Conservation (phyloP, 1,284 basidiomycete species). For the Ganoderma boninense region DNA sequence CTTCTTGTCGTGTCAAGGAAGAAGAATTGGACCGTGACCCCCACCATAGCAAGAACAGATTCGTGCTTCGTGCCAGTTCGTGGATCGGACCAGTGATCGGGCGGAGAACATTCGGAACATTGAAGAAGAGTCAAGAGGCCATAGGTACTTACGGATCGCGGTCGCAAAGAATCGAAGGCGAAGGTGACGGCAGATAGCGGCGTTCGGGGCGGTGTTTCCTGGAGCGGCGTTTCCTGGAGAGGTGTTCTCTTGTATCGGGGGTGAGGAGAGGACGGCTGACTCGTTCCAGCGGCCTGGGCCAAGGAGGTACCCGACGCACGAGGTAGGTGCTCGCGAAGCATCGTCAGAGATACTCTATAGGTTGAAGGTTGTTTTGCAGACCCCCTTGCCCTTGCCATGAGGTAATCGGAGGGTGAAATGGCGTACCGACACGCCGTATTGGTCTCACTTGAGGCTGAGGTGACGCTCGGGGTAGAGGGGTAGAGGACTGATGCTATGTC, state of each 20-base stretch:
- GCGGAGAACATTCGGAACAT: neutral
- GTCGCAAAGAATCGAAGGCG: neutral
- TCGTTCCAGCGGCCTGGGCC: conserved; percentile 1
- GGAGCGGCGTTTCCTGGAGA: neutral
- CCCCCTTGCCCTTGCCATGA: neutral
- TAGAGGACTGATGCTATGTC: neutral
- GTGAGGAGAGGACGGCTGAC: neutral
- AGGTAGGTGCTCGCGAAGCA: conserved; percentile 1
- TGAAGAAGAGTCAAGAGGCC: neutral
- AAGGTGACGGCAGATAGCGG: neutral
- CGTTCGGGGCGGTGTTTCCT: neutral
- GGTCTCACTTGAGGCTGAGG: neutral
- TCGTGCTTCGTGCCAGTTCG: neutral
- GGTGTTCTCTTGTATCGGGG: conserved; percentile 16
- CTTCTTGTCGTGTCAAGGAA: neutral
- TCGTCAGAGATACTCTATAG: conserved; percentile 20
- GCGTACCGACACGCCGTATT: conserved; percentile 1
- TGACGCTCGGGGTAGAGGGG: conserved; percentile 15
- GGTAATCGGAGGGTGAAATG: neutral
- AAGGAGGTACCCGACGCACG: conserved; percentile 15
- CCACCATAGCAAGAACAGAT: neutral
- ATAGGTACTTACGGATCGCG: neutral
- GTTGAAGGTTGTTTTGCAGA: conserved; percentile 22
- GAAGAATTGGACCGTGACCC: neutral
- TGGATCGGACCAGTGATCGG: neutral